A percentile compares a stretch with the other conserved stretches of the same genome.
Conservation (phyloP, 352 stramenopile genomes). For the Phytophthora vignae region DNA sequence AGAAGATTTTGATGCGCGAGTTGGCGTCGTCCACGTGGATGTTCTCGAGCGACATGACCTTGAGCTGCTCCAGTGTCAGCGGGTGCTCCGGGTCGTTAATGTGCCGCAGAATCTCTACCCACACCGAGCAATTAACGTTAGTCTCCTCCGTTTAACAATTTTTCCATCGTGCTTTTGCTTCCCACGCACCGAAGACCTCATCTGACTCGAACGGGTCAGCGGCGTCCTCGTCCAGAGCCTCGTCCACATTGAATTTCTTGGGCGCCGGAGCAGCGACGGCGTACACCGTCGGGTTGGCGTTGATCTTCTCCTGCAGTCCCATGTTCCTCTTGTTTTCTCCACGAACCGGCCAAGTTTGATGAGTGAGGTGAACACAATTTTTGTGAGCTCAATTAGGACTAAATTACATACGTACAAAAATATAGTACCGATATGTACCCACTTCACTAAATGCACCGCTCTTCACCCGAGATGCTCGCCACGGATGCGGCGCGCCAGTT, state of each 20-base stretch:
- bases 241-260: slow-evolving; percentile 74
- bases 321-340: slow-evolving; percentile 34
- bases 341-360: slow-evolving; percentile 15
- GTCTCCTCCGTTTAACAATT: slow-evolving; percentile 1
- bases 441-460: background rate
- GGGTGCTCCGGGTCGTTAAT: slow-evolving; percentile 95
- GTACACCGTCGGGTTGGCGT: slow-evolving; percentile 91
- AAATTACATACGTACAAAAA: background rate
- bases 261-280: slow-evolving; percentile 60
- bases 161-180: background rate
- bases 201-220: slow-evolving; percentile 83
- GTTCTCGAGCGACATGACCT: slow-evolving; percentile 93
- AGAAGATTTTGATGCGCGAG: slow-evolving; percentile 85
- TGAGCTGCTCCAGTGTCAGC: slow-evolving; percentile 94
- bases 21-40: slow-evolving; percentile 87
- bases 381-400: background rate
- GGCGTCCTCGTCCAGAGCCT: slow-evolving; percentile 67
- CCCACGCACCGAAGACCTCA: slow-evolving; percentile 83
- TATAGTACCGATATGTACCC: slow-evolving; percentile 27
- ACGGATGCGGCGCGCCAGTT: slow-evolving; percentile 91
- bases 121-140: background rate
- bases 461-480: slow-evolving; percentile 52
- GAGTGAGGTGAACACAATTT: slow-evolving; percentile 6
- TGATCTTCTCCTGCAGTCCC: slow-evolving; percentile 86
- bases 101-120: slow-evolving; percentile 82